Base-by-base conservation (phyloP, 1,284 basidiomycete species). In the Marasmius sp. region DNA sequence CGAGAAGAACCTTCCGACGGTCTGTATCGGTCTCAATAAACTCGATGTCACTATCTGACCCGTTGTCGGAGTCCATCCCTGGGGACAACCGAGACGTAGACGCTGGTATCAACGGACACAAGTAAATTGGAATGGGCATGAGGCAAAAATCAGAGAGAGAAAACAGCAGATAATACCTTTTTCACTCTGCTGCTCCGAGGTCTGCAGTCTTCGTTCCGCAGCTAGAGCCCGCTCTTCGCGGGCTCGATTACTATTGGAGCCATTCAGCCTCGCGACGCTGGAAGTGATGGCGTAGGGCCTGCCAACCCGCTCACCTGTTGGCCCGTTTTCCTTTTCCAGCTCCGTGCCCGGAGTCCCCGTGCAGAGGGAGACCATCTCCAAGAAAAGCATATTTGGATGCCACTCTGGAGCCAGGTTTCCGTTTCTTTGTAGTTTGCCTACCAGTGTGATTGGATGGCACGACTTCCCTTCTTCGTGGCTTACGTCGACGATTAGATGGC, bases 181-280 rank as follows among this genome's bases (percentile, higher is more conserved):
- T 64, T 68, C 69, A 18, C 60, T 37, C 47, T 70, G 58, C 61
- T 70, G 69, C 67, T 81, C 78, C 47, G 86, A 67, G 9, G 77
- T 77, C 57, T 75, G 74, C 10, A 90, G 58, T 41, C 91, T 79
- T 33, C 77, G 79, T 74, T 93, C 89, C 10, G 83, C 84, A n/a
- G 91, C 91, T 38, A 85, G 65, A 2, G 89, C 89, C 59, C 91
- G 79, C 68, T 91, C 89, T 65, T 91, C 89, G 61, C 90, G 77
- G 12, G 91, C 91, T 33, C 86, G 81, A 70, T 91, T 91, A 69
- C 91, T 93, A 65, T 27, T 58, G 59, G 39, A 34, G 50, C 33
- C 2, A 57, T 36, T 7, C 47, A 34, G 3, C 64, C 16, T 36
- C 58, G 57, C 39, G 11, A 33, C 27, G 33, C 39, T 12, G 16